Conservation (phyloP, 208 protist species). For the Polymyxa betae region DNA sequence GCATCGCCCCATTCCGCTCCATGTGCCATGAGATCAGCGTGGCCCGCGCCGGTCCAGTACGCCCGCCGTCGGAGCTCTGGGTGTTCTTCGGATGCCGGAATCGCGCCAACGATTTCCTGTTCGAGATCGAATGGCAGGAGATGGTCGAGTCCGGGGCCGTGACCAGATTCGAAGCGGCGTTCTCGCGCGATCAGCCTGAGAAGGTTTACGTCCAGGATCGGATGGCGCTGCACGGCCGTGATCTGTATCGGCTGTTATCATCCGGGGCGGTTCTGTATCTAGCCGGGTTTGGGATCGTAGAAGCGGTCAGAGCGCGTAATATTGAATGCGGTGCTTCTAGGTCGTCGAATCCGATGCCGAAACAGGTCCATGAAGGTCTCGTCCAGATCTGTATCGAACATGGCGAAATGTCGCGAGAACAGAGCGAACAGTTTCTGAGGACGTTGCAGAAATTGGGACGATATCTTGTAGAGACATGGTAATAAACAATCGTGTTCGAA, state of each 20-base stretch:
- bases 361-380: conserved; percentile 5
- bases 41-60: neutral
- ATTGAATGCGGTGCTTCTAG: neutral
- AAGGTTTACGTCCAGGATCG: conserved; percentile 49
- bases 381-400: conserved; percentile 12
- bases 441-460: neutral
- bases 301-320: neutral
- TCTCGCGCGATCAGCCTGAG: conserved; percentile 14
- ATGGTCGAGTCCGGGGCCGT: neutral
- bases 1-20: conserved; percentile 58
- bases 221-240: neutral
- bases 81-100: conserved; percentile 35
- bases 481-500: no score
- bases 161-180: neutral
- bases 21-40: conserved; percentile 53
- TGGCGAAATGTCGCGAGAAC: neutral
- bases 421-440: neutral
- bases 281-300: neutral
- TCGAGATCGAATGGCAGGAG: neutral
- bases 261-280: neutral
- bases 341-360: conserved; percentile 39
- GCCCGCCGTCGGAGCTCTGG: neutral
- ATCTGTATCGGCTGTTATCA: neutral
- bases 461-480: conserved; percentile 22
- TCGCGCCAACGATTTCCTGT: neutral